These are phyloP conservation scores for Triadica sebifera DNA, from an alignment of 345 rosid species.

Conservation along the genomic window DNA sequence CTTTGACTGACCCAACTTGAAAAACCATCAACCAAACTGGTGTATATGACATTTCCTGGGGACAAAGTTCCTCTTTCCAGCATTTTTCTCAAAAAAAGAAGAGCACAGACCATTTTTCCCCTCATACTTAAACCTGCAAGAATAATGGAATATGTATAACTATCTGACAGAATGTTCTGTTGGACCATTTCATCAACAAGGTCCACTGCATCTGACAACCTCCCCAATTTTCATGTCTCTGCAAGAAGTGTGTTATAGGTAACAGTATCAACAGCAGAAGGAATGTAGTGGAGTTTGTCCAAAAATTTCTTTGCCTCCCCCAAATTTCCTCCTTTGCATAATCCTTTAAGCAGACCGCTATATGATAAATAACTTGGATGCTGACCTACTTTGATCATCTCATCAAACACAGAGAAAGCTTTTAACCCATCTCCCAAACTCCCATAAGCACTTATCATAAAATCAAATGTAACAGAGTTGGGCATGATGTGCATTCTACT, in stretches of 20 bases:
- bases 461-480: constrained; percentile 57
- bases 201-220: constrained; percentile 53
- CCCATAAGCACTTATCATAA: constrained; percentile 64
- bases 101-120: constrained; percentile 65
- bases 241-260: constrained; percentile 66
- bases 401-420: constrained; percentile 68
- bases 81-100: constrained; percentile 52
- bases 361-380: constrained; percentile 66
- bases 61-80: constrained; percentile 40
- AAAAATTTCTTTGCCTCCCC: constrained; percentile 62
- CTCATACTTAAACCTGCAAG: constrained; percentile 66
- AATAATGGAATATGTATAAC: constrained; percentile 60
- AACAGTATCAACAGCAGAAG: constrained; percentile 57
- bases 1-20: constrained; percentile 64
- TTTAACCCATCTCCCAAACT: constrained; percentile 52
- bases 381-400: constrained; percentile 66
- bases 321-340: constrained; percentile 66
- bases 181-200: constrained; percentile 69
- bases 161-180: constrained; percentile 55
- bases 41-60: constrained; percentile 45
- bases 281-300: constrained; percentile 47
- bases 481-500: constrained; percentile 42
- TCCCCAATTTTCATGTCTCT: constrained; percentile 58
- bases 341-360: constrained; percentile 79
- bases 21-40: constrained; percentile 69